phyloP scores from a whole-genome alignment of 495 filamentous ascomycete genomes.

The Letharia columbiana region DNA sequence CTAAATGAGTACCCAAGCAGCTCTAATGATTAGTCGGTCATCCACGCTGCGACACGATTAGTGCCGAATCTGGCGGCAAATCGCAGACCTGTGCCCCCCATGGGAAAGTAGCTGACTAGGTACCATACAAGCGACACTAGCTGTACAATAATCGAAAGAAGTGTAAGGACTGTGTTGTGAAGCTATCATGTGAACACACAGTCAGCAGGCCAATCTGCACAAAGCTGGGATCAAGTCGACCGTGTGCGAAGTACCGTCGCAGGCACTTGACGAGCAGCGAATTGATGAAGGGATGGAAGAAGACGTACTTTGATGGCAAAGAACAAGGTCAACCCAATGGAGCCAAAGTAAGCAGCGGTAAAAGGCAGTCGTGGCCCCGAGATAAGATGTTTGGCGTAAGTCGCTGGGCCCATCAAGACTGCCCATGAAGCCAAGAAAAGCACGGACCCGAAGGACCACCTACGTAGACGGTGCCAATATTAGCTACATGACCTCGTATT shows the following conservation, averaged over 20 bases:
- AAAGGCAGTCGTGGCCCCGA: constrained; percentile 84
- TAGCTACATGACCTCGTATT: constrained; percentile 22
- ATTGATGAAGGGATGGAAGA: constrained; percentile 8
- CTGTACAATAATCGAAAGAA: constrained; percentile 75
- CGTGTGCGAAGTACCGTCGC: constrained; percentile 2
- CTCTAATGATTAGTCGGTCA: constrained; percentile 53
- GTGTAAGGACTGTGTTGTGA: constrained; percentile 68
- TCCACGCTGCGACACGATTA: constrained; percentile 77
- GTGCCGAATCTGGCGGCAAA: constrained; percentile 81
- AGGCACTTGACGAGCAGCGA: constrained; percentile 8
- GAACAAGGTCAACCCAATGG: constrained; percentile 80
- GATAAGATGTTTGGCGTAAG: constrained; percentile 75
- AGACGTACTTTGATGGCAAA: constrained; percentile 82
- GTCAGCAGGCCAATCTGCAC: constrained; percentile 19
- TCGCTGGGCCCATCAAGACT: constrained; percentile 79
- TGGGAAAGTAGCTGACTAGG: constrained; percentile 94
- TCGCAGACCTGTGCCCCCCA: constrained; percentile 82
- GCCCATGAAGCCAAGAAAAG: constrained; percentile 91
- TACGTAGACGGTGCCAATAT: constrained; percentile 32
- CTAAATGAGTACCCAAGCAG: background rate
- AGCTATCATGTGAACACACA: constrained; percentile 45
- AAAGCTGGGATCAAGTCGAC: constrained; percentile 2
- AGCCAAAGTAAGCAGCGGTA: constrained; percentile 94
- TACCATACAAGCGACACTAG: constrained; percentile 83
- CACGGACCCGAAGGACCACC: constrained; percentile 88